Conservation (phyloP, 2,329 filamentous ascomycete species). For the Fusarium aywerte region DNA sequence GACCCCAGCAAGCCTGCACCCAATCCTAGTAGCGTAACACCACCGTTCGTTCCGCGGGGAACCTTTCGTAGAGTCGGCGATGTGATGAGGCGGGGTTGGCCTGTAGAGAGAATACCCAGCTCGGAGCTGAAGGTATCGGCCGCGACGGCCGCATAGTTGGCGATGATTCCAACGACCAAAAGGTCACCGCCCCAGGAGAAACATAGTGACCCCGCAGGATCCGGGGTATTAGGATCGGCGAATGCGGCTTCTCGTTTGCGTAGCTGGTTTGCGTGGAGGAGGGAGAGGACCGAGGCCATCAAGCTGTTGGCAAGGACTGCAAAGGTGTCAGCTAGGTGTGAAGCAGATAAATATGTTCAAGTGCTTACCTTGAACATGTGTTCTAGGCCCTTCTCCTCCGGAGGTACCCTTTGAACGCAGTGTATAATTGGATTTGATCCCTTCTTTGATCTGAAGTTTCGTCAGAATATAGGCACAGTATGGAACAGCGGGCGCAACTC, state of each 20-base stretch:
- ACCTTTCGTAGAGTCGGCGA: constrained; percentile 80
- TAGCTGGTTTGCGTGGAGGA: constrained; percentile 71
- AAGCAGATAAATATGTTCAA: background rate
- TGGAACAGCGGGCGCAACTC: constrained; percentile 23
- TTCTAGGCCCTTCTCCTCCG: constrained; percentile 84
- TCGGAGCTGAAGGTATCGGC: constrained; percentile 97
- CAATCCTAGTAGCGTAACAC: constrained; percentile 81
- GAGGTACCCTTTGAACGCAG: constrained; percentile 76
- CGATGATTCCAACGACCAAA: constrained; percentile 72
- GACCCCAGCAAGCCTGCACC: constrained; percentile 79
- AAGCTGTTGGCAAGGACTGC: constrained; percentile 85
- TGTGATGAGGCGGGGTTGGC: constrained; percentile 85
- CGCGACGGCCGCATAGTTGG: constrained; percentile 90
- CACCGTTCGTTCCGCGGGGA: constrained; percentile 92
- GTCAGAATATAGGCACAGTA: constrained; percentile 27
- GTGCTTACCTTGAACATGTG: constrained; percentile 76
- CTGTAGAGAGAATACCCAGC: constrained; percentile 86
- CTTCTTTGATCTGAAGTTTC: constrained; percentile 77
- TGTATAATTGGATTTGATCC: constrained; percentile 84
- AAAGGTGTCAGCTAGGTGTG: constrained; percentile 4
- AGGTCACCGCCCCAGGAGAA: constrained; percentile 71
- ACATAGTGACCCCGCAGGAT: constrained; percentile 60
- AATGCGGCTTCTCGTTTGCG: constrained; percentile 58
- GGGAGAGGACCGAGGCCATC: constrained; percentile 73
- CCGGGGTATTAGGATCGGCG: constrained; percentile 46